A percentile compares a stretch with the other conserved stretches of the same genome.
phyloP scores from a whole-genome alignment of 169 alveolate species.

The Eimeria sp. region DNA sequence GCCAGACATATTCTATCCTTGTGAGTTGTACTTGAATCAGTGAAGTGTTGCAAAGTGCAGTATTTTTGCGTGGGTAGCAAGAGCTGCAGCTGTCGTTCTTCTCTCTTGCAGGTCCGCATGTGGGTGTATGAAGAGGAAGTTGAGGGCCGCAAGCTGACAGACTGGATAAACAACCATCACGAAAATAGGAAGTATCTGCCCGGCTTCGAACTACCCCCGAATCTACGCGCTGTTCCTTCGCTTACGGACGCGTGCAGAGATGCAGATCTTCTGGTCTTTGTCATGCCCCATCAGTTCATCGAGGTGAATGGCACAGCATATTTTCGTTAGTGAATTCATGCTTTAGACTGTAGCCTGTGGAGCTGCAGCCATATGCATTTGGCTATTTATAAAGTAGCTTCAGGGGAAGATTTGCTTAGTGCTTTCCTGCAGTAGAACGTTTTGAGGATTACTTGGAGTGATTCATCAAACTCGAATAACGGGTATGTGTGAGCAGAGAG shows the following conservation, averaged over 20 bases:
- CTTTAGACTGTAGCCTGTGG: background rate
- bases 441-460: background rate
- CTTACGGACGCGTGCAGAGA: constrained; percentile 91
- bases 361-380: background rate
- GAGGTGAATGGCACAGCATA: constrained; percentile 54
- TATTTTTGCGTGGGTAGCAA: background rate
- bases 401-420: background rate
- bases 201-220: constrained; percentile 92
- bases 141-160: constrained; percentile 91
- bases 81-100: background rate
- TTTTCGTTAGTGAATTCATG: background rate
- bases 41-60: background rate
- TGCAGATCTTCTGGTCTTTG: constrained; percentile 92
- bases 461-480: background rate
- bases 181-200: constrained; percentile 95
- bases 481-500: constrained; percentile 43
- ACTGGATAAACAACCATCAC: constrained; percentile 92
- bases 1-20: background rate
- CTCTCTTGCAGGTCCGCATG: constrained; percentile 89
- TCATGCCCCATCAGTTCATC: constrained; percentile 95
- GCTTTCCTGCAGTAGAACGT: background rate
- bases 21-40: background rate
- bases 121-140: constrained; percentile 94
- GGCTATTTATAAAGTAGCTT: background rate
- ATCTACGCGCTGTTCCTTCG: constrained; percentile 93